Evolutionary conservation across 345 rosid genomes (phyloP), one percentile per base, ranked within the genome.

Genomic region (Lumnitzera littorea): DNA sequence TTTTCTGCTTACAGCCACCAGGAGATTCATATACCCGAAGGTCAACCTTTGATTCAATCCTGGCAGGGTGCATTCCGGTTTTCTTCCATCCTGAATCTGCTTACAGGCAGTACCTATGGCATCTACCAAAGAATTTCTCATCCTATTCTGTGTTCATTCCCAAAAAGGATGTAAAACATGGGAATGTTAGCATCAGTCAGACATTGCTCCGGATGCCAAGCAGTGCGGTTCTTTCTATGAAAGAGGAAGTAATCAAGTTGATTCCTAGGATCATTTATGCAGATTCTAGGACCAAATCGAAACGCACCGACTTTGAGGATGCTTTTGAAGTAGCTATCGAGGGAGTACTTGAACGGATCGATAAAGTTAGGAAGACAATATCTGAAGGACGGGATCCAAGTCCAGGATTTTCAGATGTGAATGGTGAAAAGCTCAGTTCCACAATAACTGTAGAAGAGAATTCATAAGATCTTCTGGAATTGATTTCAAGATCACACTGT

Each of bases 1-100:
- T 64, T 1, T 86, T 80, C 52, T 86, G 91, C 55, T 57, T 86
- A 50, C 87, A 79, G 59, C 89, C 87, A 0, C 72, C 78, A 2
- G 91, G 91, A 0, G 91, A 83, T 67, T 86, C 89, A 51, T 72
- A 55, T 65, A 86, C 83, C 9, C 73, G 91, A 53, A 72, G 83
- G 51, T 83, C 89, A 56, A 64, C 72, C 0, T 86, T 85, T 58
- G 89, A 83, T 67, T 74, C 91, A 17, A 83, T 85, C 5, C 48
- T 83, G 20, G 81, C 83, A 0, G 82, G 89, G 5, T 85, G 85
- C 58, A 78, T 82, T 53, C 91, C 87, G 3, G 87, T 83, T 17
- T 86, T 81, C 82, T 86, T 86, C 46, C 81, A 76, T 65, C 83
- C 77, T 4, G 74, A 61, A 15, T 80, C 86, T 0, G 83, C 76